Percentiles rank a stretch among this genome's conserved stretches.
Evolutionary conservation across 2,329 filamentous ascomycete species (phyloP).

Genomic region (Lasiodiplodia sp.): DNA sequence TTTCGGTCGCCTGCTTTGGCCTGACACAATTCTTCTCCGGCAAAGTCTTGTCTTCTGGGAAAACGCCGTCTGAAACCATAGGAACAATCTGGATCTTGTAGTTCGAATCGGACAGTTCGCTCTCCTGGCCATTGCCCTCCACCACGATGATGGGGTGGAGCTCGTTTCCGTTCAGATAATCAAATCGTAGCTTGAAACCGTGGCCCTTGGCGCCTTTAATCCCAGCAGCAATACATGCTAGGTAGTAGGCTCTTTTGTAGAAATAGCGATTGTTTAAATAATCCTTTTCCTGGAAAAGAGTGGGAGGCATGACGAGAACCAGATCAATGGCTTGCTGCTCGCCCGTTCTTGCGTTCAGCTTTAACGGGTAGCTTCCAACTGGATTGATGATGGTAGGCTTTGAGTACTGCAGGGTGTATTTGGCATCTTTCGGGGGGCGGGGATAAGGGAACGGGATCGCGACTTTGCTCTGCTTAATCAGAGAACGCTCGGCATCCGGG

Average conservation of each 20-base stretch:
- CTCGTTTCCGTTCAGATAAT: slow-evolving; percentile 73
- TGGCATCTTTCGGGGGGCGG: slow-evolving; percentile 74
- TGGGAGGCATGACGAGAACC: slow-evolving; percentile 80
- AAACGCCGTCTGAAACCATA: slow-evolving; percentile 72
- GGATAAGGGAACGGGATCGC: slow-evolving; percentile 87
- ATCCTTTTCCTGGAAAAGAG: slow-evolving; percentile 91
- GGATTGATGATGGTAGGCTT: slow-evolving; percentile 83
- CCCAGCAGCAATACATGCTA: slow-evolving; percentile 79
- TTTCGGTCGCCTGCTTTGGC: slow-evolving; percentile 54
- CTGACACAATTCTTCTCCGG: slow-evolving; percentile 76
- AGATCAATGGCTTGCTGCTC: slow-evolving; percentile 73
- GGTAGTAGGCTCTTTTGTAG: slow-evolving; percentile 90
- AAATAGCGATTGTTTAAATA: slow-evolving; percentile 93
- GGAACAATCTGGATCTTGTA: slow-evolving; percentile 76
- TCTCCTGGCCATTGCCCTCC: slow-evolving; percentile 44
- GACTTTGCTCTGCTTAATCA: slow-evolving; percentile 72
- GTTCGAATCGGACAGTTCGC: slow-evolving; percentile 47
- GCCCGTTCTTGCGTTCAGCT: slow-evolving; percentile 73
- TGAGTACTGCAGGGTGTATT: slow-evolving; percentile 81
- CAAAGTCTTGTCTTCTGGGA: slow-evolving; percentile 74
- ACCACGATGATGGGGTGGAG: slow-evolving; percentile 74
- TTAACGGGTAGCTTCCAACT: slow-evolving; percentile 83
- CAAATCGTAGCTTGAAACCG: slow-evolving; percentile 67
- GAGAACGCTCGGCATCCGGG: slow-evolving; percentile 70
- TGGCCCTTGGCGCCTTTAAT: slow-evolving; percentile 66